Conservation (phyloP, 2,329 filamentous ascomycete genomes). For the Aspergillus versicolor region DNA sequence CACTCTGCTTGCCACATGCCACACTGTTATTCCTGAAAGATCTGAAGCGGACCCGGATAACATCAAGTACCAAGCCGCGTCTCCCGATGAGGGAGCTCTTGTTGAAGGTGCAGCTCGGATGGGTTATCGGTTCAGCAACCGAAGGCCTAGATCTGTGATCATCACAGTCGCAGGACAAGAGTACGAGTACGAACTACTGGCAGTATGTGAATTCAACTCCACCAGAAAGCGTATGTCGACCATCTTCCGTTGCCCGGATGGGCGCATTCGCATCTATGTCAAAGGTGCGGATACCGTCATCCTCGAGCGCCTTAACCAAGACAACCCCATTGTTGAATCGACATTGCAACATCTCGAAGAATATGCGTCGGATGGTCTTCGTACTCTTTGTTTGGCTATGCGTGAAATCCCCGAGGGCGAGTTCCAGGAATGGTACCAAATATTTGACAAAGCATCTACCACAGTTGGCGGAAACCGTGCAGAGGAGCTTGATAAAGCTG, state of each 20-base stretch:
- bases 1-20: conserved; percentile 81
- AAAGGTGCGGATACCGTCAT: conserved; percentile 99
- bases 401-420: conserved; percentile 88
- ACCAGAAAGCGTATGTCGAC: conserved; percentile 97
- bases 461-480: conserved; percentile 90
- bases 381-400: conserved; percentile 92
- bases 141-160: conserved; percentile 84
- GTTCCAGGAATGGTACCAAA: conserved; percentile 79
- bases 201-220: conserved; percentile 99
- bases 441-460: conserved; percentile 84
- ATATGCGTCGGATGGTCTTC: conserved; percentile 92
- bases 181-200: conserved; percentile 83
- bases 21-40: conserved; percentile 94
- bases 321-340: conserved; percentile 84
- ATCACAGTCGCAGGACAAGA: conserved; percentile 73
- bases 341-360: conserved; percentile 96
- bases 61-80: conserved; percentile 98
- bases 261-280: conserved; percentile 88
- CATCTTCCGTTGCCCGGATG: conserved; percentile 94
- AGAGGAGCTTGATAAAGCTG: conserved; percentile 94
- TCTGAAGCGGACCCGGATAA: conserved; percentile 72
- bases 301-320: conserved; percentile 77
- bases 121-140: conserved; percentile 86
- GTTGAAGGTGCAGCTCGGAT: conserved; percentile 84
- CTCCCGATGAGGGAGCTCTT: conserved; percentile 93